Conservation (phyloP, 2,329 filamentous ascomycete genomes). For the Cladosporium sp. region DNA sequence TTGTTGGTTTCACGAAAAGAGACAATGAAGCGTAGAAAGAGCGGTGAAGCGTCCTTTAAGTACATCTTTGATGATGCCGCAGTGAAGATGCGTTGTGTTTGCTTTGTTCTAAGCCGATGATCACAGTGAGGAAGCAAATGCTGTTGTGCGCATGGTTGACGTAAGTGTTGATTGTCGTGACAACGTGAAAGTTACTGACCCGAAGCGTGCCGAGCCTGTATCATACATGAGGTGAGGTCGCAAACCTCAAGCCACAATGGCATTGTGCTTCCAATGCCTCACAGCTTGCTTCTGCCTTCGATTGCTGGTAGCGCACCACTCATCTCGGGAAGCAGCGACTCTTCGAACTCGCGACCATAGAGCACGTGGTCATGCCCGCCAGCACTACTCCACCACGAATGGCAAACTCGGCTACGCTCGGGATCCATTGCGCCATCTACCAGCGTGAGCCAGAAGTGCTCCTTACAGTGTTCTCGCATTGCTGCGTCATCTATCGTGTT, state of each 20-base stretch:
- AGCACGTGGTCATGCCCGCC: constrained; percentile 55
- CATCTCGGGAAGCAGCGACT: constrained; percentile 42
- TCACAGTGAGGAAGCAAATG: no score
- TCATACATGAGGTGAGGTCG: no score
- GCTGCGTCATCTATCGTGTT: constrained; percentile 56
- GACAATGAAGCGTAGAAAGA: not conserved
- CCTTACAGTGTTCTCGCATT: constrained; percentile 61
- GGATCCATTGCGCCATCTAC: constrained; percentile 84
- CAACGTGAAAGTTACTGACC: not conserved
- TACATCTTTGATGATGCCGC: not conserved
- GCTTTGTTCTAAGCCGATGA: not conserved
- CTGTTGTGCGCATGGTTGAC: no score
- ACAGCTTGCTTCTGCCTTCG: constrained; percentile 10
- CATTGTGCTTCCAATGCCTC: not conserved
- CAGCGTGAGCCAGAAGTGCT: constrained; percentile 74
- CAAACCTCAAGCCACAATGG: no score
- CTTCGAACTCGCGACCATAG: constrained; percentile 37
- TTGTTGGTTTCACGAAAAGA: not conserved
- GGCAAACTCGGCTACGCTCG: constrained; percentile 70
- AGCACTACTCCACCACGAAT: constrained; percentile 77
- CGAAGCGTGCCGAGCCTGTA: not conserved
- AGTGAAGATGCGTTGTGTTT: constrained; percentile 5
- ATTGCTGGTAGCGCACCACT: constrained; percentile 47
- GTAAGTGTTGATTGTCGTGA: not conserved
- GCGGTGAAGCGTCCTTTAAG: not conserved